phyloP scores from a whole-genome alignment of 2,329 filamentous ascomycete genomes.

The Pseudonectria buxi region DNA sequence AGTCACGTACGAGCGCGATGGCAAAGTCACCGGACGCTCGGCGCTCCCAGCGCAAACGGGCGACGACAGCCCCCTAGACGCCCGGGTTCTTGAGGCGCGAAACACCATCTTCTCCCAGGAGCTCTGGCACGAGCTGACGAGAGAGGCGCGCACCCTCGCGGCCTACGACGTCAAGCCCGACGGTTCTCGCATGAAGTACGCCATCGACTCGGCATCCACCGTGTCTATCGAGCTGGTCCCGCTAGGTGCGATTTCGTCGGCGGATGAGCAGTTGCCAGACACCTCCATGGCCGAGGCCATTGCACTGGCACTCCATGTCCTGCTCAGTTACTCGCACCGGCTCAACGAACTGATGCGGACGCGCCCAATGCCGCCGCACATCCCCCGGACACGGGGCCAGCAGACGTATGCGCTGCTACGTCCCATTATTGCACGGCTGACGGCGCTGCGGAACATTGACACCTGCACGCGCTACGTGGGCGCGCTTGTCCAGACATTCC shows the following conservation, averaged over 20 bases:
- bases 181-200: constrained; percentile 50
- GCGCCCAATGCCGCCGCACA: constrained; percentile 40
- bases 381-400: constrained; percentile 30
- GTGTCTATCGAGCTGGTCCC: constrained; percentile 63
- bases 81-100: constrained; percentile 65
- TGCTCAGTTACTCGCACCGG: constrained; percentile 73
- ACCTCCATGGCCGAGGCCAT: constrained; percentile 57
- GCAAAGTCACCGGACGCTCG: constrained; percentile 51
- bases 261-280: constrained; percentile 31
- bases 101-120: constrained; percentile 80
- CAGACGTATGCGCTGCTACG: constrained; percentile 44
- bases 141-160: constrained; percentile 69
- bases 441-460: constrained; percentile 35
- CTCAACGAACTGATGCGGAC: constrained; percentile 65
- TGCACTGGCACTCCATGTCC: constrained; percentile 61
- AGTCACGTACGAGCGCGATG: constrained; percentile 56
- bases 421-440: constrained; percentile 43
- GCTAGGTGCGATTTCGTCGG: constrained; percentile 35
- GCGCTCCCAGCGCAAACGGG: constrained; percentile 44
- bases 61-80: constrained; percentile 51
- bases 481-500: constrained; percentile 36
- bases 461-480: constrained; percentile 37
- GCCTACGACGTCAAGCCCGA: constrained; percentile 63
- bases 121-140: constrained; percentile 80
- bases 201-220: constrained; percentile 42